These are phyloP conservation scores for Diaporthe velutina DNA, from an alignment of 2,329 filamentous ascomycete species.

Conservation along the genomic window DNA sequence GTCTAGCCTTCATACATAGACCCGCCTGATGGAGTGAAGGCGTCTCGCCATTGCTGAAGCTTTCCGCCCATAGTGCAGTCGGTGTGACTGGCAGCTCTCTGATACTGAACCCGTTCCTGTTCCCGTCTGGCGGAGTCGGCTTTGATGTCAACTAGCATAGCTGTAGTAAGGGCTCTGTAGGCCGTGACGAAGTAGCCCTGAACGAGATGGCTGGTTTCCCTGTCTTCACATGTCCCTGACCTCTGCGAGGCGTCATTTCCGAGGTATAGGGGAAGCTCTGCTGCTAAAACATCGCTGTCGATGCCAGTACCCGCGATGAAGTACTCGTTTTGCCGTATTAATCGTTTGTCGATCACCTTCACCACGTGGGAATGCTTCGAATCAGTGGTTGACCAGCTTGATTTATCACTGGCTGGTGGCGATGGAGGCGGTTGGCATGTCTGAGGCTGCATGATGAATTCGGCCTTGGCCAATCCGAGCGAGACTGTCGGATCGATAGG, in stretches of 20 bases:
- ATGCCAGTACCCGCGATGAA: background rate
- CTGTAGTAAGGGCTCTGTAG: background rate
- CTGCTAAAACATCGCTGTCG: background rate
- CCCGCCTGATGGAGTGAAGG: background rate
- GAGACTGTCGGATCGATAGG: background rate
- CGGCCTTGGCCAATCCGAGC: background rate
- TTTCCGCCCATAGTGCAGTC: background rate
- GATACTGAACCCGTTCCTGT: background rate
- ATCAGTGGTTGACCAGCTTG: background rate
- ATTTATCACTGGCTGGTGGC: background rate
- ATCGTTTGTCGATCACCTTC: too few relatives aligned
- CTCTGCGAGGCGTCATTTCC: background rate
- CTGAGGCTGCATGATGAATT: background rate
- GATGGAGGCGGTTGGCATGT: background rate
- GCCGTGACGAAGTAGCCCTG: background rate
- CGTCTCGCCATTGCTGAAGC: background rate
- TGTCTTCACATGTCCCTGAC: background rate
- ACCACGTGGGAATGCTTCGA: background rate
- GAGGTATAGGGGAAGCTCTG: background rate
- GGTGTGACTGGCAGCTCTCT: background rate
- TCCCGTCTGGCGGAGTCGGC: background rate
- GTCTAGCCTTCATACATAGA: background rate
- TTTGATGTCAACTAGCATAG: conserved; percentile 5
- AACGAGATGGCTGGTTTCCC: background rate
- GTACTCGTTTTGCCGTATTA: background rate